Base-by-base conservation (phyloP, 257 asterid genomes). In the Linderniella brevidens region DNA sequence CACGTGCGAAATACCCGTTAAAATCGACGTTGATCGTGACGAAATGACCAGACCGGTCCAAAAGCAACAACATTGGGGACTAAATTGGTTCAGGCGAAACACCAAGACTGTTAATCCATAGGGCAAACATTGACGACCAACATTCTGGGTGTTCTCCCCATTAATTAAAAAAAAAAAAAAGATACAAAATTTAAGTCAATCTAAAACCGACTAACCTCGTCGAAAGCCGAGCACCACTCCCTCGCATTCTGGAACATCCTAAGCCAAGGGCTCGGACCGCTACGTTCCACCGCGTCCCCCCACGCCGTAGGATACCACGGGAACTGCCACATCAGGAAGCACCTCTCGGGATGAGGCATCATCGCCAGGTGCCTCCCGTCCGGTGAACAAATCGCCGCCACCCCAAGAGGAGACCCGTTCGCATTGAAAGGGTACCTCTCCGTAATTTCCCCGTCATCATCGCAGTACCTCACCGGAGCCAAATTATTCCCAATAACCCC, bases 241-340 rank as follows among this genome's bases (percentile, higher is more conserved):
- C 90, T 60, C 8, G 97, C 95, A 78, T 88, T 88, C 51, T 88
- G 97, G 61, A 84, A 83, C 95, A 88, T 83, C n/a, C 70, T 66
- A 52, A 84, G 56, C 97, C 97, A 88, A 5, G 95, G 94, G 19
- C 94, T 84, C 1, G 97, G 97, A 42, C 92, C 95, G 19, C 63
- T 59, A 72, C 80, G 74, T 35, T 80, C 85, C 52, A 80, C 80
- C n/a, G n/a, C n/a, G n/a, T n/a, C n/a, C 35, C 74, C 60, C 95
- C 97, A 88, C 58, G 59, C 64, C 69, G 64, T 76, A 45, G 95
- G 95, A 57, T 84, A 88, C 97, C 97, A 76, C 1, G 95, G 95
- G 58, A 66, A 88, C 67, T 88, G 94, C 97, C 97, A 88, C 94
- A 84, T 84, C 78, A 88, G 52, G 70, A 88, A 88, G 58, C 95